These are phyloP conservation scores for Candida boleticola DNA, from an alignment of 805 yeast species.

Conservation along the genomic window DNA sequence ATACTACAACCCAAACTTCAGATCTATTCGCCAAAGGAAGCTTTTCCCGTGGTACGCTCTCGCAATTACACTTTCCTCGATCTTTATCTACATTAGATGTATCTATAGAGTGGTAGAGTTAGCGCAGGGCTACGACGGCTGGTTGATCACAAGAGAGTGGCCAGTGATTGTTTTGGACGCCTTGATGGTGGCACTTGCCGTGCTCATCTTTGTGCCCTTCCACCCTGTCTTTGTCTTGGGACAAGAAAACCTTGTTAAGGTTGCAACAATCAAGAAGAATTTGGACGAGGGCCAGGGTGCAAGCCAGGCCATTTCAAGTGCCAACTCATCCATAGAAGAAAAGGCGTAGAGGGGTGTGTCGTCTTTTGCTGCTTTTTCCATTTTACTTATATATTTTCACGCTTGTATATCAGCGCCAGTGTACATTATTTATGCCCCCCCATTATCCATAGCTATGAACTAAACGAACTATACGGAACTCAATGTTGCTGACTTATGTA, in stretches of 20 bases:
- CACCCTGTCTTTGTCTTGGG: slow-evolving; percentile 41
- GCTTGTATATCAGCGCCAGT: background rate
- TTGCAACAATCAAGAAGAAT: slow-evolving; percentile 26
- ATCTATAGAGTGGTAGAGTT: slow-evolving; percentile 41
- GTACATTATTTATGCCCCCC: slow-evolving; percentile 1
- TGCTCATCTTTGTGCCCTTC: slow-evolving; percentile 35
- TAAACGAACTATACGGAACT: no score
- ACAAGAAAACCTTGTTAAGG: slow-evolving; percentile 20
- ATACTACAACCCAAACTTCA: slow-evolving; percentile 27
- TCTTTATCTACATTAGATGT: slow-evolving; percentile 33
- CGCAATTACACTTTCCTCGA: slow-evolving; percentile 30
- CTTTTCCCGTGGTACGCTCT: slow-evolving; percentile 32
- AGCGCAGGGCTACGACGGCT: slow-evolving; percentile 36
- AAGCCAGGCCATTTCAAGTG: background rate
- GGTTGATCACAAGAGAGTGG: slow-evolving; percentile 34
- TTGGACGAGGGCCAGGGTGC: slow-evolving; percentile 17
- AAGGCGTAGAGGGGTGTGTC: background rate
- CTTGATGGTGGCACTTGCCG: slow-evolving; percentile 33
- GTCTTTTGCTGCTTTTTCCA: no score
- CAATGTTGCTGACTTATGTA: no score
- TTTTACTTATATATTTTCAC: background rate
- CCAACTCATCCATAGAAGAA: background rate
- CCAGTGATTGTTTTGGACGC: slow-evolving; percentile 40
- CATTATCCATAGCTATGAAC: no score
- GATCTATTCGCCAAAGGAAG: slow-evolving; percentile 19